Conservation (phyloP, 305 asterid species). For the Andrographis paniculata region DNA sequence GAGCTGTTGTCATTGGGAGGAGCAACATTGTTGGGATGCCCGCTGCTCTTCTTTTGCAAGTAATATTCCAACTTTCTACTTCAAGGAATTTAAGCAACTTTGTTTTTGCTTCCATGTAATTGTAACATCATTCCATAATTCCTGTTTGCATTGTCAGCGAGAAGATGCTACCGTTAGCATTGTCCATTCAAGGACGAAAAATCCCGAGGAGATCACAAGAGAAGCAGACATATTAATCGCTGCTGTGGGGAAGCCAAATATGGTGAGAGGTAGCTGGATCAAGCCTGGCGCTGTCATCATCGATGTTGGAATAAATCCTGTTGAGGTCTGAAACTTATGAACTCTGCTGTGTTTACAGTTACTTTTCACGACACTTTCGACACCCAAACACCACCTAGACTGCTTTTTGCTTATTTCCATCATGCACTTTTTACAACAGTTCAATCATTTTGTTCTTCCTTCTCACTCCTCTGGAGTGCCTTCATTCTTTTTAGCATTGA, state of each 20-base stretch:
- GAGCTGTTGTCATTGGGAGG: constrained; percentile 85
- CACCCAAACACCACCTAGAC: too few relatives aligned
- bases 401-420: too few relatives aligned
- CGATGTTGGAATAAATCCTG: constrained; percentile 87
- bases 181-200: constrained; percentile 81
- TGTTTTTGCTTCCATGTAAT: constrained; percentile 8
- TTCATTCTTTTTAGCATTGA: too few relatives aligned
- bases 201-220: constrained; percentile 67
- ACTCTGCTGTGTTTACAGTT: background rate
- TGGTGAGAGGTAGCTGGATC: constrained; percentile 94
- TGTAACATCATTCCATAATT: constrained; percentile 6
- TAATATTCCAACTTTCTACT: constrained; percentile 22
- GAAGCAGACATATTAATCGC: constrained; percentile 81
- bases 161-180: constrained; percentile 88
- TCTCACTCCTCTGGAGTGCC: too few relatives aligned
- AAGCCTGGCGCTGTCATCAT: constrained; percentile 85
- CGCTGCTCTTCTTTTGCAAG: constrained; percentile 82
- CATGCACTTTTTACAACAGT: too few relatives aligned
- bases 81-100: background rate
- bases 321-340: constrained; percentile 42
- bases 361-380: too few relatives aligned
- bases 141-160: constrained; percentile 36
- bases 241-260: constrained; percentile 81
- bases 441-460: too few relatives aligned
- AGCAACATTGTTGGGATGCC: constrained; percentile 95